These are phyloP conservation scores for Ricinus communis DNA, from an alignment of 345 rosid genomes.

Conservation along the genomic window DNA sequence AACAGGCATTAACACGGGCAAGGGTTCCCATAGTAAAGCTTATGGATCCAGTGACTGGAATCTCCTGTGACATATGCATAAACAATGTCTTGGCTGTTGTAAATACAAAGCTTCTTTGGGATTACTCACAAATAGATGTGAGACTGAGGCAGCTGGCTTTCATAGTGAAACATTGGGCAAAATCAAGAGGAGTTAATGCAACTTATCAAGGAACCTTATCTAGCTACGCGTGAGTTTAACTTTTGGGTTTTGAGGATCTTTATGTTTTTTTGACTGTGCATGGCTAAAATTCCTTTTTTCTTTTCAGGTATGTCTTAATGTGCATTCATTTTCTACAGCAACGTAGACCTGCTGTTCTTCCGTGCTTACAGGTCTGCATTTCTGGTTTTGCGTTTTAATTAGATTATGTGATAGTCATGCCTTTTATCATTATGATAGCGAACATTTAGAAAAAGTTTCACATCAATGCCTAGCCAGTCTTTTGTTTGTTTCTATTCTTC, in stretches of 20 bases:
- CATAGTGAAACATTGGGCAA: slow-evolving; percentile 97
- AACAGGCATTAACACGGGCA: slow-evolving; percentile 85
- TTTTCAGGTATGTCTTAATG: slow-evolving; percentile 90
- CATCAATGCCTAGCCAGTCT: neutral
- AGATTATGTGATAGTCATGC: neutral
- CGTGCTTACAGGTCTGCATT: slow-evolving; percentile 80
- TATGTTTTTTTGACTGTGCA: neutral
- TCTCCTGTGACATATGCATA: slow-evolving; percentile 94
- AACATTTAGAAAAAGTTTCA: neutral
- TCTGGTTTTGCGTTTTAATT: neutral
- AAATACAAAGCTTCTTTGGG: slow-evolving; percentile 90
- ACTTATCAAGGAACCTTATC: slow-evolving; percentile 97
- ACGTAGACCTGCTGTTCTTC: slow-evolving; percentile 90
- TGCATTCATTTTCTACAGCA: slow-evolving; percentile 94
- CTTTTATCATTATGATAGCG: neutral
- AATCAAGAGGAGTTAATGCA: slow-evolving; percentile 88
- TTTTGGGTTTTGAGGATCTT: slow-evolving; percentile 3
- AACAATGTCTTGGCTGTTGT: slow-evolving; percentile 94
- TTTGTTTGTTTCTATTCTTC: neutral
- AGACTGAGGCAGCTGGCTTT: slow-evolving; percentile 82
- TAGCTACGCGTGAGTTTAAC: slow-evolving; percentile 92
- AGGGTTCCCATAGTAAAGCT: slow-evolving; percentile 98
- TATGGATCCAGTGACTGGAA: slow-evolving; percentile 89
- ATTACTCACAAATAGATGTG: slow-evolving; percentile 77
- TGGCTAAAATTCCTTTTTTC: slow-evolving; percentile 8